Conservation (phyloP, 768 basidiomycete genomes). For the Leccinum imitatum region DNA sequence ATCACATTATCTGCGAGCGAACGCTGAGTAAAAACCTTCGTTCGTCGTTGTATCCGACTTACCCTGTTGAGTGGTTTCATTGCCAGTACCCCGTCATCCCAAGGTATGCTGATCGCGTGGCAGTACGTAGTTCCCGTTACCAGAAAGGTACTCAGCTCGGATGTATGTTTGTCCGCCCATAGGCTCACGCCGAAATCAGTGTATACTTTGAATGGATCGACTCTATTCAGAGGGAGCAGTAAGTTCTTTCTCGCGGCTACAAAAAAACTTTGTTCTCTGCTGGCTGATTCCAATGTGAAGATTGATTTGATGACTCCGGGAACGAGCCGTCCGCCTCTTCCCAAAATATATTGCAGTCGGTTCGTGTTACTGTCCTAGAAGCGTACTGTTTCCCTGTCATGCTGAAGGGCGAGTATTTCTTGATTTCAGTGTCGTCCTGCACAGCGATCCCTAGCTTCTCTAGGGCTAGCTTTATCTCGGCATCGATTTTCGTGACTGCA, state of each 20-base stretch:
- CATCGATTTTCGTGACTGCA: too few relatives aligned
- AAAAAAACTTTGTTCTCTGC: not conserved
- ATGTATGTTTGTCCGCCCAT: not conserved
- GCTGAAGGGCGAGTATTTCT: too few relatives aligned
- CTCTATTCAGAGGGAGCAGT: not conserved
- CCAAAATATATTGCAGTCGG: too few relatives aligned
- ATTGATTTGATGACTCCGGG: not conserved
- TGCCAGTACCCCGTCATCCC: slow-evolving; percentile 1
- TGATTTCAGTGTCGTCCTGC: too few relatives aligned
- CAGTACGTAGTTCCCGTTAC: not conserved
- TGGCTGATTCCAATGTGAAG: not conserved
- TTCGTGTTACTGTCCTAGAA: too few relatives aligned
- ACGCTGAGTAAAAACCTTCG: too few relatives aligned
- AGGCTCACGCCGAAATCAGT: too few relatives aligned
- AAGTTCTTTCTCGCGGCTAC: not conserved
- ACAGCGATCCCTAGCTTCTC: too few relatives aligned
- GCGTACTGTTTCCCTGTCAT: too few relatives aligned
- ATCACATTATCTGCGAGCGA: too few relatives aligned
- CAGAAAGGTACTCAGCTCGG: not conserved
- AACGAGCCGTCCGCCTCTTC: too few relatives aligned
- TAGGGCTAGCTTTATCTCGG: too few relatives aligned
- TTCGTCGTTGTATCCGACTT: not conserved
- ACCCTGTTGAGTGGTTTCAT: slow-evolving; percentile 11
- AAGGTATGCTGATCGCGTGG: slow-evolving; percentile 1
- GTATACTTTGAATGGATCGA: not conserved